Evolutionary conservation across 73 alveolate genomes (phyloP).

Genomic region (Tetrahymena elliotti): DNA sequence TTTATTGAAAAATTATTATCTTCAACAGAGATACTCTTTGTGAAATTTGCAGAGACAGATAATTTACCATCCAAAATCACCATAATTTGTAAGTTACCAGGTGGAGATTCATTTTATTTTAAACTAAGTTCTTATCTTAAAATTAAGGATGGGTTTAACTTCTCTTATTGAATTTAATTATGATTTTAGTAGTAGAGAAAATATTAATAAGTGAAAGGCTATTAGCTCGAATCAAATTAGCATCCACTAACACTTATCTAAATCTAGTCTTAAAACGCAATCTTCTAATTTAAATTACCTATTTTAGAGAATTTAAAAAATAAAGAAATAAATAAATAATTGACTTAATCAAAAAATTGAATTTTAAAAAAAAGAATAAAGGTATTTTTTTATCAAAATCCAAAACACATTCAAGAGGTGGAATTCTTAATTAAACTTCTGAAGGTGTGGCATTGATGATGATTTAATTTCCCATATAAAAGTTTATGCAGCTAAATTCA

Average conservation of each 20-base stretch:
- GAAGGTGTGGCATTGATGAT: neutral
- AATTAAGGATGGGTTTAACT: neutral
- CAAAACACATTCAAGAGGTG: neutral
- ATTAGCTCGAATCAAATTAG: too few species aligned
- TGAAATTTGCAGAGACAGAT: neutral
- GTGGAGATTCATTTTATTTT: neutral
- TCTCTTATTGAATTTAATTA: neutral
- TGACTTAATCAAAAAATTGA: too few species aligned
- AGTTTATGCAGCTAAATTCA: neutral
- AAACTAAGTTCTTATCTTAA: neutral
- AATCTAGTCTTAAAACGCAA: neutral
- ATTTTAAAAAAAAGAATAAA: too few species aligned
- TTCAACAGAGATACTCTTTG: neutral
- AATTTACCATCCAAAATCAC: neutral
- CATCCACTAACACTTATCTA: neutral
- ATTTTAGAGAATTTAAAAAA: too few species aligned
- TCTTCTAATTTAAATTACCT: neutral
- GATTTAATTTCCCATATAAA: neutral
- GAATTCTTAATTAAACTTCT: neutral
- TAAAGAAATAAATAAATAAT: too few species aligned
- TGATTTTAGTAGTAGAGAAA: neutral
- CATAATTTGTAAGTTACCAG: neutral
- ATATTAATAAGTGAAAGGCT: neutral
- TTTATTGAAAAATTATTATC: neutral
- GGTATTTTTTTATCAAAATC: neutral